These are phyloP conservation scores for Candida sonorensis DNA, from an alignment of 805 yeast genomes.

Conservation along the genomic window DNA sequence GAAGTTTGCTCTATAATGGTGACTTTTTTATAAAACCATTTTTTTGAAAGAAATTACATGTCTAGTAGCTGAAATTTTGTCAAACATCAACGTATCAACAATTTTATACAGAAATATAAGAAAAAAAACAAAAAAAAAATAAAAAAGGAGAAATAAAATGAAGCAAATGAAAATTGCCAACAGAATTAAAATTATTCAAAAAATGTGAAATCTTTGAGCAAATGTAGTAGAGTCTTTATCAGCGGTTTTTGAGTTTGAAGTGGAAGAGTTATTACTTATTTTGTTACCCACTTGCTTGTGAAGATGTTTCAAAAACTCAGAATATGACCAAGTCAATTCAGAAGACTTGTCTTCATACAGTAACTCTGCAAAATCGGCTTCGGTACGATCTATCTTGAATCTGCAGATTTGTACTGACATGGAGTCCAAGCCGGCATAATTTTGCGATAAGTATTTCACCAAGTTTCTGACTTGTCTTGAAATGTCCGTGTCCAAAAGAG, in stretches of 20 bases:
- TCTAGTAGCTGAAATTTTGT: too few relatives aligned
- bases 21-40: too few relatives aligned
- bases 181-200: slow-evolving; percentile 2
- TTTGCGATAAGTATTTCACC: slow-evolving; percentile 45
- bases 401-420: slow-evolving; percentile 55
- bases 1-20: too few relatives aligned
- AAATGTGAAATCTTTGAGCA: slow-evolving; percentile 14
- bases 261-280: slow-evolving; percentile 22
- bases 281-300: slow-evolving; percentile 58
- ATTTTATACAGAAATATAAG: too few relatives aligned
- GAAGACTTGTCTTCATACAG: slow-evolving; percentile 68
- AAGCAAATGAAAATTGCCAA: too few relatives aligned
- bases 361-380: slow-evolving; percentile 46
- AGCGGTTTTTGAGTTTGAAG: slow-evolving; percentile 1
- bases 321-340: slow-evolving; percentile 48
- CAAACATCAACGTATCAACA: too few relatives aligned
- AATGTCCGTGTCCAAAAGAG: slow-evolving; percentile 61
- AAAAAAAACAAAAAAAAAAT: too few relatives aligned
- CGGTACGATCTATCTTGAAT: slow-evolving; percentile 56
- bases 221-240: slow-evolving; percentile 8
- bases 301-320: slow-evolving; percentile 60
- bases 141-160: too few relatives aligned
- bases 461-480: slow-evolving; percentile 62
- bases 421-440: slow-evolving; percentile 30
- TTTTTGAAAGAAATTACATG: too few relatives aligned